phyloP scores from a whole-genome alignment of 2,329 filamentous ascomycete genomes.

The Byssothecium circinans region DNA sequence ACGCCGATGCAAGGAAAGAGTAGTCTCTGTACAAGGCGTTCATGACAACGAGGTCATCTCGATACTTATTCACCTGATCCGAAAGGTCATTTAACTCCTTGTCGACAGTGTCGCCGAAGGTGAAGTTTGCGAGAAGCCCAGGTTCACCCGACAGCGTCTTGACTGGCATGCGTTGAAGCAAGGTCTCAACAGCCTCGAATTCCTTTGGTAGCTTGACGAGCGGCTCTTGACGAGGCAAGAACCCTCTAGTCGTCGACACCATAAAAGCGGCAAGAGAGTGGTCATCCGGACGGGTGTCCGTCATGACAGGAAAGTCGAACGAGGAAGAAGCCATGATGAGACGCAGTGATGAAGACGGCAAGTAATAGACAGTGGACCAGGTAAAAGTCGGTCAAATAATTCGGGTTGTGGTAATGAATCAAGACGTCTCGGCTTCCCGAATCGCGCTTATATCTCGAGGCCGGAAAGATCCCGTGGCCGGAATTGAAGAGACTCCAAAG shows the following conservation, averaged over 20 bases:
- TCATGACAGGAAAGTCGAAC: slow-evolving; percentile 62
- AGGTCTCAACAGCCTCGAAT: slow-evolving; percentile 71
- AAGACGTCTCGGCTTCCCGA: slow-evolving; percentile 1
- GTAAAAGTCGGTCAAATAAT: not conserved
- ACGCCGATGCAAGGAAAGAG: slow-evolving; percentile 85
- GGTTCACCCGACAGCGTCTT: slow-evolving; percentile 71
- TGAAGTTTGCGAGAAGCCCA: slow-evolving; percentile 73
- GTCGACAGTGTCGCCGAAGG: slow-evolving; percentile 74
- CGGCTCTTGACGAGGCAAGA: slow-evolving; percentile 64
- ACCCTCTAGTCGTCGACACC: slow-evolving; percentile 74
- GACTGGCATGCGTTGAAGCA: slow-evolving; percentile 78
- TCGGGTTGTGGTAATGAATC: not conserved
- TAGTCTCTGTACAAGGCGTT: slow-evolving; percentile 91
- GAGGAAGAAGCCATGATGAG: slow-evolving; percentile 46
- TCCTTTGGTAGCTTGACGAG: slow-evolving; percentile 64
- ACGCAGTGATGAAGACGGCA: not conserved
- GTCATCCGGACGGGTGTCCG: slow-evolving; percentile 65
- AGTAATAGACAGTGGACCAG: not conserved
- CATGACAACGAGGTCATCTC: slow-evolving; percentile 73
- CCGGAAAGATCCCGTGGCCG: slow-evolving; percentile 38
- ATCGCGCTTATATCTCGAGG: slow-evolving; percentile 39
- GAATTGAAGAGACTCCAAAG: slow-evolving; percentile 12
- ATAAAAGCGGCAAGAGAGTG: slow-evolving; percentile 72
- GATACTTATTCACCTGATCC: slow-evolving; percentile 68
- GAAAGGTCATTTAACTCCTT: slow-evolving; percentile 78